phyloP scores from a whole-genome alignment of 2,329 filamentous ascomycete genomes.

The Scortechinia acanthostroma region DNA sequence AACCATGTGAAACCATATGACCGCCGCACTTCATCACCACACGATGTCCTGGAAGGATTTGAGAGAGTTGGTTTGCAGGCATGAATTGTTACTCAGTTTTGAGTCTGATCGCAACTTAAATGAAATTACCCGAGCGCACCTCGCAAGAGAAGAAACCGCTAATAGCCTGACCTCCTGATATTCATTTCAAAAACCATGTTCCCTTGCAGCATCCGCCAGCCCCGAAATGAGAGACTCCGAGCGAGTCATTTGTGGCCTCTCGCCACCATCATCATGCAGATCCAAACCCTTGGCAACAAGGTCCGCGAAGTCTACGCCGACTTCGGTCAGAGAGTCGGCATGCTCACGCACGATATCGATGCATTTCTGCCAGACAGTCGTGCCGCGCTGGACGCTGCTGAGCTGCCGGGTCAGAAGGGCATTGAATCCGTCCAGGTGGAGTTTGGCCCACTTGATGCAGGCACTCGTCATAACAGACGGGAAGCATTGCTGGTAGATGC shows the following conservation, averaged over 20 bases:
- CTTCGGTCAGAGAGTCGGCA: slow-evolving; percentile 51
- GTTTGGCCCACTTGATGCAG: slow-evolving; percentile 69
- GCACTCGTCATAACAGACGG: slow-evolving; percentile 57
- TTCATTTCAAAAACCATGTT: background rate
- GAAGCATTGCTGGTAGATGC: slow-evolving; percentile 59
- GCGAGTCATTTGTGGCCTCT: slow-evolving; percentile 4
- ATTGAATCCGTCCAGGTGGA: slow-evolving; percentile 65
- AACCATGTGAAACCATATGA: too few species aligned
- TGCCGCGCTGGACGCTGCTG: slow-evolving; percentile 51
- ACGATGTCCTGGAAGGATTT: too few species aligned
- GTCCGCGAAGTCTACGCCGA: slow-evolving; percentile 63
- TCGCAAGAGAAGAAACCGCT: too few species aligned
- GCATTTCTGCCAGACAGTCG: slow-evolving; percentile 54
- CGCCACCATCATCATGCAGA: slow-evolving; percentile 20
- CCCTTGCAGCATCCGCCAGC: background rate
- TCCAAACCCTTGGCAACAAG: slow-evolving; percentile 34
- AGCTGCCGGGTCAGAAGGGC: slow-evolving; percentile 55
- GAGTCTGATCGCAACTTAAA: too few species aligned
- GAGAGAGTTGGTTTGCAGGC: too few species aligned
- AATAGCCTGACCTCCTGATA: too few species aligned
- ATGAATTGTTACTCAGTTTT: too few species aligned
- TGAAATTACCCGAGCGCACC: too few species aligned
- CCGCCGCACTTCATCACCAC: too few species aligned
- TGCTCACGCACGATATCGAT: slow-evolving; percentile 57
- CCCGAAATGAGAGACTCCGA: background rate